Conservation (phyloP, 1,139 yeast species). For the Debaryomyces robertsiae region DNA sequence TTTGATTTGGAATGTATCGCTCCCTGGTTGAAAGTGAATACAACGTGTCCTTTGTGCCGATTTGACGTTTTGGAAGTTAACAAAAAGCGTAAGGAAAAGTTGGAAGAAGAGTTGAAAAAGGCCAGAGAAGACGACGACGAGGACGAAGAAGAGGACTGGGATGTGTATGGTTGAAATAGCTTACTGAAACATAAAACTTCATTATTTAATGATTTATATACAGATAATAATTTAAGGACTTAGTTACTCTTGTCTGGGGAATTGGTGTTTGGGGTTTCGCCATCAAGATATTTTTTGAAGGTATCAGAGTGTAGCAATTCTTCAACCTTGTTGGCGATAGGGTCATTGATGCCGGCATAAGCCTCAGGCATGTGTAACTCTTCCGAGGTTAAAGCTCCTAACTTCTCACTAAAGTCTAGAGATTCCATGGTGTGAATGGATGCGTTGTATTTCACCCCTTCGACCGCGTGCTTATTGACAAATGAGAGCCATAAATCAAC, state of each 20-base stretch:
- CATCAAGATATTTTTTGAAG: conserved; percentile 50
- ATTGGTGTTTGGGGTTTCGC: conserved; percentile 7
- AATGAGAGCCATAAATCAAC: conserved; percentile 83
- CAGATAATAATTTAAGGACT: conserved; percentile 6
- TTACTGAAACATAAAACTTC: conserved; percentile 3
- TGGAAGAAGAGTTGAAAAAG: conserved; percentile 39
- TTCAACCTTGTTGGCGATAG: conserved; percentile 70
- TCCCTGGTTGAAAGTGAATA: conserved; percentile 80
- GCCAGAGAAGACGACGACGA: conserved; percentile 66
- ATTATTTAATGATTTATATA: conserved; percentile 11
- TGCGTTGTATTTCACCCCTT: conserved; percentile 85
- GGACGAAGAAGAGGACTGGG: conserved; percentile 72
- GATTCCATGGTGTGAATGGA: conserved; percentile 64
- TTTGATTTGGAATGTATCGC: conserved; percentile 90
- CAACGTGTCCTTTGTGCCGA: conserved; percentile 89
- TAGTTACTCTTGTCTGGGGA: conserved; percentile 6
- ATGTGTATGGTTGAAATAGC: conserved; percentile 60
- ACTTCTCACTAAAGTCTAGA: conserved; percentile 39
- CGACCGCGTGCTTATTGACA: conserved; percentile 72
- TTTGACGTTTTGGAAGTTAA: conserved; percentile 57
- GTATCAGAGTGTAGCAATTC: conserved; percentile 61
- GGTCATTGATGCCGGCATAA: conserved; percentile 49
- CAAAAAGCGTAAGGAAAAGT: conserved; percentile 43
- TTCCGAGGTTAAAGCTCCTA: conserved; percentile 30
- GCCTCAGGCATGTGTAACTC: conserved; percentile 40